Conservation (phyloP, 163 green algal genomes). For the Chloromonas sp. region DNA sequence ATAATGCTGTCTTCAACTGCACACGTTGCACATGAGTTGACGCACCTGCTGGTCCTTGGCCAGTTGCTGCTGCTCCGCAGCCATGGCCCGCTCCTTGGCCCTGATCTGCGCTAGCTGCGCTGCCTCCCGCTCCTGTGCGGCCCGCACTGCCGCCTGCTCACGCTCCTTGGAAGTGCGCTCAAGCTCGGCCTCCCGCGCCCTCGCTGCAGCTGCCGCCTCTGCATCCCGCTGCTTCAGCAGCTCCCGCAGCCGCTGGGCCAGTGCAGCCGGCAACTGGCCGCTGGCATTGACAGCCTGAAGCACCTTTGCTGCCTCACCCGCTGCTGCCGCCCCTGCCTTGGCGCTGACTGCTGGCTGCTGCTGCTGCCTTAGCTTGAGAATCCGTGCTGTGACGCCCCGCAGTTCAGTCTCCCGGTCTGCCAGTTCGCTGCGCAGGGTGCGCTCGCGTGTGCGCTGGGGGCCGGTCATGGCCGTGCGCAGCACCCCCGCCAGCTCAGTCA, state of each 20-base stretch:
- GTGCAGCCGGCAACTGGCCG: constrained; percentile 1
- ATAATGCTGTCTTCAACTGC: too few species aligned
- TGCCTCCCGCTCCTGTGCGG: neutral
- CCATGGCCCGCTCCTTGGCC: neutral
- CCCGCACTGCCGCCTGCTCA: neutral
- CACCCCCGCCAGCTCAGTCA: neutral
- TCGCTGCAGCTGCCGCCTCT: neutral
- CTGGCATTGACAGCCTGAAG: constrained; percentile 6
- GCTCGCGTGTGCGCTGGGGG: constrained; percentile 9
- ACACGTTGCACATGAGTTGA: neutral
- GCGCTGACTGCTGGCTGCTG: neutral
- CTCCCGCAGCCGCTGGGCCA: constrained; percentile 9
- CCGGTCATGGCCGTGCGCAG: constrained; percentile 19
- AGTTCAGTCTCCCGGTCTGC: constrained; percentile 26
- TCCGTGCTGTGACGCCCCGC: constrained; percentile 13
- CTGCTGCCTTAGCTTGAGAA: neutral
- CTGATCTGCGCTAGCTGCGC: neutral
- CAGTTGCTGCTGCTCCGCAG: neutral
- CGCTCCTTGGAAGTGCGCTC: neutral
- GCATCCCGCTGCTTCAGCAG: constrained; percentile 12
- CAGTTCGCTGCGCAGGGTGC: constrained; percentile 9
- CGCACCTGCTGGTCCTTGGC: neutral
- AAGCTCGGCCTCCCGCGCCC: neutral
- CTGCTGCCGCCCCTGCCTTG: neutral
- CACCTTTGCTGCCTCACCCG: neutral